Base-by-base conservation (phyloP, 805 yeast genomes). In the Candida coquimbonensis region DNA sequence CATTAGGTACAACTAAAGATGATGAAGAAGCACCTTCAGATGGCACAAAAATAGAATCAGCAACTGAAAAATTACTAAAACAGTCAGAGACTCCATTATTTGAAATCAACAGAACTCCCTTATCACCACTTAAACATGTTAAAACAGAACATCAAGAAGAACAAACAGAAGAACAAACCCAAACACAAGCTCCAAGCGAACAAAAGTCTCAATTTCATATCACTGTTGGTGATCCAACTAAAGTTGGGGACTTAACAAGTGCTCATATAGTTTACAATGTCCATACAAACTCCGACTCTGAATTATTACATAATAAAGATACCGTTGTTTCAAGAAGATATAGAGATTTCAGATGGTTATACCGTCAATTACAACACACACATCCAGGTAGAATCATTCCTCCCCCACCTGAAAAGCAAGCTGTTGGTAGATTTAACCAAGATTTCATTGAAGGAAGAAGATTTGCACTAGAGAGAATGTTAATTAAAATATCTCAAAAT, bases 401-500 rank as follows among this genome's bases (percentile, higher is more conserved):
- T 1, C 96, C 98, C 1, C 97, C 98, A 5, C 90, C 97, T 0
- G 95, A 87, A 49, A 95, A 93, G 63, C 96, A 95, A 51, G 84
- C 85, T 8, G 83, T 90, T 45, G 97, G 98, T 5, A 75, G 96
- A 50, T 89, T 93, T 65, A 88, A 88, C 55, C 87, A 87, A 53
- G 89, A 83, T 55, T 90, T 93, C 55, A 80, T 93, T 43, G 97
- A 93, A 63, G 80, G 80, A 52, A 77, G 98, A 63, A 72, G 97
- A 47, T 69, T 82, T 24, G 87, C 91, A 6, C 71, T 93, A 59
- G 96, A 91, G 60, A 80, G 74, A 54, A 93, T 93, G 99, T 72
- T 93, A 48, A 66, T 63, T 34, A 85, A 84, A 58, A 82, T 87
- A n/a, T 69, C 86, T 7, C 64, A 64, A 33, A 79, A 76, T 49